Base-by-base conservation (phyloP, 768 basidiomycete genomes). In the Suillus tomentosus region DNA sequence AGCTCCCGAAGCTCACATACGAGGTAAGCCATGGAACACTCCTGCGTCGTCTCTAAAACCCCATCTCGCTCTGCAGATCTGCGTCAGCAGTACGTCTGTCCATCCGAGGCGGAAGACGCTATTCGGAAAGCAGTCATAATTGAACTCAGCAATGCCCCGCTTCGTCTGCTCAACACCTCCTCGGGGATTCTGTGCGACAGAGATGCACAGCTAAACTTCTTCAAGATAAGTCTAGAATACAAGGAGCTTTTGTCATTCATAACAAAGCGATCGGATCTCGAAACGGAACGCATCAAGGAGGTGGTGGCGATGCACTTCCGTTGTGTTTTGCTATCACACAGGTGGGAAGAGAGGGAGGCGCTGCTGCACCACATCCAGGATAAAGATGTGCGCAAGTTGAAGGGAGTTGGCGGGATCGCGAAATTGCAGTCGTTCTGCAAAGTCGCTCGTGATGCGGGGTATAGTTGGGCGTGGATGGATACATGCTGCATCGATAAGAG, bases 201-300 rank as follows among this genome's bases (percentile, higher is more conserved):
- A 45, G 10, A 7, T 2, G 43, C 19, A 6, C 43, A 45, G 10
- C 19, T 45, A 10, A 4, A 14, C 19, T 3, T 10, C 43, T 45
- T n/a, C 19, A 45, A n/a, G 11, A 17, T 1, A 10, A n/a, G 19
- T n/a, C 6, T 0, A n/a, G 19, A 45, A 10, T 45, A 45, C 3
- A n/a, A 10, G 0, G 43, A 45, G 0, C 43, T 45, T 45, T 1
- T 45, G 0, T 45, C 43, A 45, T 45, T 8, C 2, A 10, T 10
- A n/a, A 45, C 5, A 0, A n/a, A 1, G 3, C 1, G n/a, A n/a
- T 6, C 3, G 4, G 10, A 45, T 3, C 5, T n/a, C 19, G 8
- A 2, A 45, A 45, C 3, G 9, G 14, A 10, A 5, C 19, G 10
- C 19, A 10, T 45, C 43, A 14, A n/a, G 10, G 43, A n/a, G 9